Conservation (phyloP, 805 yeast species). For the Cyberlindnera galapagoensis region DNA sequence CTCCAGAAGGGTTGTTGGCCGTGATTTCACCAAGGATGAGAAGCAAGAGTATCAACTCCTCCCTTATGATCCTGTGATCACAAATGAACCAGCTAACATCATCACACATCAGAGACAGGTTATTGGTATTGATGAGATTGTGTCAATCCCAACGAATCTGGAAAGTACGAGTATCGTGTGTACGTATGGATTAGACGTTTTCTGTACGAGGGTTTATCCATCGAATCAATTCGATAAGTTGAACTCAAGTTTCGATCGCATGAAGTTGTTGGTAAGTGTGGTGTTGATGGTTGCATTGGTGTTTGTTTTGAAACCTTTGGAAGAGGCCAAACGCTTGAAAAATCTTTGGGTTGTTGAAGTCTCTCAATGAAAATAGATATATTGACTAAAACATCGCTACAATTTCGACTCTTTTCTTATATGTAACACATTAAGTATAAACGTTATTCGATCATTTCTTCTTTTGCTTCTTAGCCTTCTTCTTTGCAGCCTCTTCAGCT, state of each 20-base stretch:
- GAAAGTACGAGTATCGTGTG: conserved; percentile 81
- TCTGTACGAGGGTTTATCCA: conserved; percentile 74
- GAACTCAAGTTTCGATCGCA: conserved; percentile 59
- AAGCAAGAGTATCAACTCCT: conserved; percentile 49
- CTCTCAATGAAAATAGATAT: conserved; percentile 2
- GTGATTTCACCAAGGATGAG: conserved; percentile 45
- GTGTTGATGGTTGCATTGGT: conserved; percentile 41
- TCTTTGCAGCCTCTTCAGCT: conserved; percentile 24
- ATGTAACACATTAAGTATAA: no score
- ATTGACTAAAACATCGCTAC: neutral
- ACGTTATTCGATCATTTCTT: conserved; percentile 10
- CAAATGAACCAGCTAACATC: conserved; percentile 39
- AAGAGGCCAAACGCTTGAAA: conserved; percentile 44
- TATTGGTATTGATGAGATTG: conserved; percentile 26
- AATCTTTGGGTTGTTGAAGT: conserved; percentile 14
- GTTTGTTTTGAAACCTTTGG: conserved; percentile 50
- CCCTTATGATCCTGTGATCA: conserved; percentile 62
- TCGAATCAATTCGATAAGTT: conserved; percentile 79
- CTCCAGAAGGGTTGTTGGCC: conserved; percentile 60
- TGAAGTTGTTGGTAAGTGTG: conserved; percentile 56
- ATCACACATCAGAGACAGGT: conserved; percentile 47
- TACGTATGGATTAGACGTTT: conserved; percentile 59
- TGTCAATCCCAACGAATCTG: conserved; percentile 54
- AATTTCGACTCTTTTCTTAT: no score
- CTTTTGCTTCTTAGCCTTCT: conserved; percentile 19